Conservation (phyloP, 2,329 filamentous ascomycete genomes). For the Leptographium radiaticola region DNA sequence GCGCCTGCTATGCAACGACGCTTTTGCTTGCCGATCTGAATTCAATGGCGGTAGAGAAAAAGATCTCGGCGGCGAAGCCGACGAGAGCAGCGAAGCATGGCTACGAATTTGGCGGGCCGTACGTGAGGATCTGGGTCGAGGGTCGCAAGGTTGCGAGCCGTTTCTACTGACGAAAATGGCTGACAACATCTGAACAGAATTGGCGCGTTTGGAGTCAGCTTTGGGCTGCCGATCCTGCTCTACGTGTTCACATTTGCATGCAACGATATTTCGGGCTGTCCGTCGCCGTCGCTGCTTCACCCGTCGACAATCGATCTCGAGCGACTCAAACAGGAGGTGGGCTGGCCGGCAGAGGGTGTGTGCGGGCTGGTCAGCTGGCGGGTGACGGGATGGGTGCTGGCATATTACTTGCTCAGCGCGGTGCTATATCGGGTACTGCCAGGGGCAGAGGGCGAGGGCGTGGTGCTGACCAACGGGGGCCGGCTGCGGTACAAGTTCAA, state of each 20-base stretch:
- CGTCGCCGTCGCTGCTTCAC: conserved; percentile 64
- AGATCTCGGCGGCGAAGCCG: neutral
- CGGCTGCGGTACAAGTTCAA: conserved; percentile 75
- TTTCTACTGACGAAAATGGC: too few relatives aligned
- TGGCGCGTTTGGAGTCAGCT: conserved; percentile 65
- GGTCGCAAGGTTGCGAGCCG: neutral
- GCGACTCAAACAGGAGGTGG: conserved; percentile 64
- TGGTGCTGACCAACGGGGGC: conserved; percentile 55
- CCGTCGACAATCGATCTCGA: conserved; percentile 59
- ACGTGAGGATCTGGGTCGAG: conserved; percentile 4
- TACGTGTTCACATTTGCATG: conserved; percentile 75
- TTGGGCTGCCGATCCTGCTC: conserved; percentile 65
- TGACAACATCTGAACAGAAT: conserved; percentile 33
- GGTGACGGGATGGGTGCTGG: conserved; percentile 56
- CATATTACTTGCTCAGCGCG: conserved; percentile 66
- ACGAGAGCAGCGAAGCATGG: conserved; percentile 19
- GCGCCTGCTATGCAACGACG: too few relatives aligned
- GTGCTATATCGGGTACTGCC: conserved; percentile 67
- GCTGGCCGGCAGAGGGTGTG: conserved; percentile 64
- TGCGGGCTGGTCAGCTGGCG: conserved; percentile 56
- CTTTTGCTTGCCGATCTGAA: neutral
- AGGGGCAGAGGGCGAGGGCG: conserved; percentile 57
- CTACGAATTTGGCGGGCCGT: conserved; percentile 42
- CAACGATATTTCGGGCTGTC: conserved; percentile 88
- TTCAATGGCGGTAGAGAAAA: neutral